Evolutionary conservation across 345 rosid genomes (phyloP), one percentile per base, ranked within the genome.

Genomic region (Fremontodendron californicum): DNA sequence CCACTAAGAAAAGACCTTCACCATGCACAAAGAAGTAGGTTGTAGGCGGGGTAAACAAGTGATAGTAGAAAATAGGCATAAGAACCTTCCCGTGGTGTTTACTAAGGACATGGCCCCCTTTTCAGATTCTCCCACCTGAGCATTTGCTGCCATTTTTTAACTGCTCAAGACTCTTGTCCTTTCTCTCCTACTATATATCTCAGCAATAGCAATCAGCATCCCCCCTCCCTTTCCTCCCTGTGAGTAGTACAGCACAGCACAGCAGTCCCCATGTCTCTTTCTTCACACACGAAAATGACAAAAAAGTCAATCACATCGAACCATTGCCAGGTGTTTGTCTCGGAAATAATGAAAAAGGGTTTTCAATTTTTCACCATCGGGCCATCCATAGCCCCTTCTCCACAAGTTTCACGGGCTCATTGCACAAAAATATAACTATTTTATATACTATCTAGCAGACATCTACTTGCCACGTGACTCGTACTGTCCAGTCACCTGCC

Each of bases 401-500:
- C 15, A 52, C 71, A 71, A 71, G 45, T 19, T 19, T 51, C 62
- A 71, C 75, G 75, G 43, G 75, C 75, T 49, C 62, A 0, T 35
- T 16, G n/a, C 12, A 70, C 57, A 27, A 27, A 46, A 19, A 16
- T 16, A 16, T 4, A 8, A 9, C 4, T 2, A 0, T 57, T 15
- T 31, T 31, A 31, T 31, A 3, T 9, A 27, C 13, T 9, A 70
- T 45, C 23, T 13, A 31, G 5, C 18, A 33, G 19, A 19, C 46
- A 10, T 71, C 62, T 49, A 37, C 75, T 73, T 54, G 64, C 49
- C 75, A 37, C 64, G 65, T 54, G 76, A 73, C n/a, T 42, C 11
- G 45, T 71, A 51, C 62, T 19, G 61, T 35, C 62, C 11, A 9
- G 10, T 51, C n/a, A 13, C 25, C 61, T 49, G 42, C 19, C 55